Evolutionary conservation across 768 basidiomycete species (phyloP).

Genomic region (Mycena polygramma): DNA sequence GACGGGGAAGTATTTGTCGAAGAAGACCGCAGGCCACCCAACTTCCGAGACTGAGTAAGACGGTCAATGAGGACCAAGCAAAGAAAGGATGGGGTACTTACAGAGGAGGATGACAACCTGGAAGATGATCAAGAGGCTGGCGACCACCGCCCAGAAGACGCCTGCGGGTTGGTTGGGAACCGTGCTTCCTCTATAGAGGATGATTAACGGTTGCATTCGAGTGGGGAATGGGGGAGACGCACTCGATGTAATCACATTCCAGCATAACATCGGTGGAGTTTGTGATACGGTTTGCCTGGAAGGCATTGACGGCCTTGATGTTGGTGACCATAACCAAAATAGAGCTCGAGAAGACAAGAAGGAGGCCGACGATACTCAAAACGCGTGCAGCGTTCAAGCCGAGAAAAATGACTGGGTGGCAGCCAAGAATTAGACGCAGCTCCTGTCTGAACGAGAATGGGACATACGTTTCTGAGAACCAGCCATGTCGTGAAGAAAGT

Average conservation of each 20-base stretch:
- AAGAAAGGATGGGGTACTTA: constrained; percentile 46
- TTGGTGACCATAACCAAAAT: constrained; percentile 82
- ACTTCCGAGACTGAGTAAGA: constrained; percentile 71
- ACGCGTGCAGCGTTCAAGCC: constrained; percentile 83
- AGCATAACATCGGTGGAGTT: constrained; percentile 46
- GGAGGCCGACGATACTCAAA: constrained; percentile 81
- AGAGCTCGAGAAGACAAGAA: constrained; percentile 85
- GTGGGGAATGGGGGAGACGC: constrained; percentile 43
- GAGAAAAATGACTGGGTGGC: constrained; percentile 65
- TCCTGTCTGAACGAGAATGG: neutral
- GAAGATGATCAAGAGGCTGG: constrained; percentile 87
- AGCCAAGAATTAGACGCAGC: neutral
- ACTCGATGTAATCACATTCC: constrained; percentile 89
- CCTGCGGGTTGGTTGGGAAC: constrained; percentile 96
- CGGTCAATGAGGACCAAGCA: neutral
- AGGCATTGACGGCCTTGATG: constrained; percentile 79
- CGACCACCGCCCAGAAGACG: constrained; percentile 91
- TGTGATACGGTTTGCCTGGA: constrained; percentile 57
- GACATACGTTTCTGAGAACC: constrained; percentile 24
- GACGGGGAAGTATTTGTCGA: constrained; percentile 91
- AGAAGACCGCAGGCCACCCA: constrained; percentile 83
- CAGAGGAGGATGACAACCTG: constrained; percentile 81
- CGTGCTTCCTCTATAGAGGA: constrained; percentile 69
- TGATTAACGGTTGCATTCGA: neutral
- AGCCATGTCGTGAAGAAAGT: constrained; percentile 28